Conservation (phyloP, 768 basidiomycete genomes). For the Podaxis rugospora region DNA sequence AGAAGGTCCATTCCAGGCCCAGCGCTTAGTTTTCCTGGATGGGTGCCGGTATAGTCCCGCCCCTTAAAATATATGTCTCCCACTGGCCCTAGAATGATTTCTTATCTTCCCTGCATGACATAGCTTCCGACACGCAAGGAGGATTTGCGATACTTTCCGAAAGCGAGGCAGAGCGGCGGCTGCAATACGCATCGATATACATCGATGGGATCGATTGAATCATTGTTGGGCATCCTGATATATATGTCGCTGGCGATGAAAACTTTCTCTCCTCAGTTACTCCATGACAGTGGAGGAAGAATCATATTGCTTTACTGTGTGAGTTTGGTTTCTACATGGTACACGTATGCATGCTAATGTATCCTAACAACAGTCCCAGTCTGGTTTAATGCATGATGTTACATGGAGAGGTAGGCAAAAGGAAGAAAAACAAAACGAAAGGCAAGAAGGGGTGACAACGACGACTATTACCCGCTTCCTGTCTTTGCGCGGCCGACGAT, state of each 20-base stretch:
- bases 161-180: neutral
- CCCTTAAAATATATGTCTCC: neutral
- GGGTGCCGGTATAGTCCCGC: neutral
- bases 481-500: too few species aligned
- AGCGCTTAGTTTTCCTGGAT: too few species aligned
- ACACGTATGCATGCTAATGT: neutral
- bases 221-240: neutral
- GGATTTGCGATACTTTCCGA: neutral
- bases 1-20: too few species aligned
- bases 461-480: neutral
- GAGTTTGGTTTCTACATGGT: neutral
- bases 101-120: neutral
- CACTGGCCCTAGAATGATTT: neutral
- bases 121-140: neutral
- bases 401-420: neutral
- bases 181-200: neutral
- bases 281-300: neutral
- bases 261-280: too few species aligned
- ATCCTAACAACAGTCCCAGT: neutral
- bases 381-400: neutral
- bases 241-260: neutral
- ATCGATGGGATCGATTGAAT: neutral
- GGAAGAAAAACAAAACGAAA: neutral
- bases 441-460: neutral
- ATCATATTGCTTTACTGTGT: neutral